Conservation (phyloP, 345 rosid species). For the Psidium friedrichsthalianum region DNA sequence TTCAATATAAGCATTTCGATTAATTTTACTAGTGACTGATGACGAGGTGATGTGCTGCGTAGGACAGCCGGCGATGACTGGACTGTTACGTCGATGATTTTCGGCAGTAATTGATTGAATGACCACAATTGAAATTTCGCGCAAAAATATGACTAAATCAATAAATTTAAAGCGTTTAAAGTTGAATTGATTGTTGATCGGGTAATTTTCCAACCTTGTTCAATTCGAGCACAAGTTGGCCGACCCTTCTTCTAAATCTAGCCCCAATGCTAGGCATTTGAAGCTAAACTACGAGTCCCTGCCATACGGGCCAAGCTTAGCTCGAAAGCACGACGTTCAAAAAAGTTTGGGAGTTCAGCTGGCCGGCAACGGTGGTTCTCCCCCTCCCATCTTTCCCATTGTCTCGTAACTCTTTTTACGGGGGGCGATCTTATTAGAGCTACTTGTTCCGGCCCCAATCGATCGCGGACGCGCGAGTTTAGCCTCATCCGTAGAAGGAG, state of each 20-base stretch:
- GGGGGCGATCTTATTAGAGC: not conserved
- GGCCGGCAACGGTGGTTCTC: not conserved
- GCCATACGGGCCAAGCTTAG: not conserved
- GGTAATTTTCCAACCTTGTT: not conserved
- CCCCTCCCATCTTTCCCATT: not conserved
- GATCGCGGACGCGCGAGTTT: not conserved
- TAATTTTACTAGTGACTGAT: fast-evolving
- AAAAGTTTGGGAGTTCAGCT: not conserved
- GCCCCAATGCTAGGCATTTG: not conserved
- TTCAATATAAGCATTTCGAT: not conserved
- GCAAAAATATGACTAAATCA: not conserved
- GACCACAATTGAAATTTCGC: not conserved
- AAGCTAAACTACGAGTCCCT: not conserved
- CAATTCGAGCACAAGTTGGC: not conserved
- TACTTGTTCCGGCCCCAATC: not conserved
- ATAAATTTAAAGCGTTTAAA: not conserved
- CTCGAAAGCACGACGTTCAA: not conserved
- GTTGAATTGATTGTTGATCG: fast-evolving
- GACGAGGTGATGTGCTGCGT: not conserved
- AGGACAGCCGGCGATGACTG: fast-evolving
- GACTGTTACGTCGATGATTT: fast-evolving
- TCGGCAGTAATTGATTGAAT: not conserved
- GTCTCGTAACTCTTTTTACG: not conserved
- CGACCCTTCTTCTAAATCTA: not conserved
- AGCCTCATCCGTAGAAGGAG: not conserved